A percentile compares a stretch with the other conserved stretches of the same genome.
Evolutionary conservation across 1,284 basidiomycete species (phyloP).

Genomic region (Melampsora larici-populina): DNA sequence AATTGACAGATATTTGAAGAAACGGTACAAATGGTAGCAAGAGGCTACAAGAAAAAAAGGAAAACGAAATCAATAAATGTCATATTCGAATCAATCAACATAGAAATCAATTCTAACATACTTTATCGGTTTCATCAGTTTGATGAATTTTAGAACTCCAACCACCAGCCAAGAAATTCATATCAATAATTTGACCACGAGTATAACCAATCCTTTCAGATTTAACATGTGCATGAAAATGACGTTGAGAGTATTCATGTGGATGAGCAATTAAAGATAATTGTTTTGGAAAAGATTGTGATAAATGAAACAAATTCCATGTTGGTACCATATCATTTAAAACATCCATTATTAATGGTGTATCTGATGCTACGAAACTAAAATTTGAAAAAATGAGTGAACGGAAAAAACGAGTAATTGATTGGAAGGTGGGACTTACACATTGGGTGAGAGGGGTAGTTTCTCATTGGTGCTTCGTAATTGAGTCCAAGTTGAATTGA

Average conservation of each 20-base stretch:
- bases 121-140: background rate
- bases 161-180: slow-evolving; percentile 33
- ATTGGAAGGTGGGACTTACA: slow-evolving; percentile 2
- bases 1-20: slow-evolving; percentile 44
- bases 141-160: slow-evolving; percentile 9
- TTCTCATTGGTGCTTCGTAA: background rate
- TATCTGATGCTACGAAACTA: slow-evolving; percentile 41
- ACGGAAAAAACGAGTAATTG: background rate
- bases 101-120: background rate
- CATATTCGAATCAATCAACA: no score
- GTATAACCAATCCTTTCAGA: slow-evolving; percentile 30
- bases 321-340: slow-evolving; percentile 10
- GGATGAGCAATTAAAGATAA: slow-evolving; percentile 29
- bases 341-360: slow-evolving; percentile 21
- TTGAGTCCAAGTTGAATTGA: slow-evolving; percentile 39
- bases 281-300: background rate
- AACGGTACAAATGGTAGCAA: slow-evolving; percentile 41
- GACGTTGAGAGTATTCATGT: slow-evolving; percentile 40
- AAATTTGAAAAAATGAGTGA: background rate
- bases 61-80: background rate
- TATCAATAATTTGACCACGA: slow-evolving; percentile 35
- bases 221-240: slow-evolving; percentile 28
- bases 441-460: slow-evolving; percentile 35
- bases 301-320: slow-evolving; percentile 39
- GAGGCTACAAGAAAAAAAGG: slow-evolving; percentile 14